These are phyloP conservation scores for Cryptosporidium meleagridis DNA, from an alignment of 169 alveolate species.

Conservation along the genomic window DNA sequence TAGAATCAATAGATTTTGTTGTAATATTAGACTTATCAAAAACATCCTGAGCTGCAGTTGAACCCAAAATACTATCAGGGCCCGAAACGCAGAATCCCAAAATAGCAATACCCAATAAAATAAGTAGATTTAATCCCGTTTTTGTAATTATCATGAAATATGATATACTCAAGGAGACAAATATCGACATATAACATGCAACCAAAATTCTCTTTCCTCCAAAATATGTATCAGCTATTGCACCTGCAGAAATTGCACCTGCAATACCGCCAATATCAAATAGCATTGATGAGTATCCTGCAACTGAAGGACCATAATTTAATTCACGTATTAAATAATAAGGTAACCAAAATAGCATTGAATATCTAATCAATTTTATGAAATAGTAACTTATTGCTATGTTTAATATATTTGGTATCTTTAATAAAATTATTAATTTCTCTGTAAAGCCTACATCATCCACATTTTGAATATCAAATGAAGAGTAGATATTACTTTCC, in stretches of 20 bases:
- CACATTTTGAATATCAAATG: constrained; percentile 6
- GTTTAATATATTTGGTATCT: constrained; percentile 30
- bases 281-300: constrained; percentile 78
- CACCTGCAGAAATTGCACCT: constrained; percentile 80
- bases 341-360: constrained; percentile 81
- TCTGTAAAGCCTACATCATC: background rate
- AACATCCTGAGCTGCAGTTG: constrained; percentile 77
- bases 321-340: constrained; percentile 74
- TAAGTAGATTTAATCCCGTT: background rate
- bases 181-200: constrained; percentile 52
- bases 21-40: constrained; percentile 64
- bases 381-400: constrained; percentile 77
- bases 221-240: constrained; percentile 48
- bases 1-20: constrained; percentile 63
- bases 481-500: constrained; percentile 5
- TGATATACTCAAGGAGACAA: constrained; percentile 22
- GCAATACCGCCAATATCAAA: constrained; percentile 81
- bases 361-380: constrained; percentile 78
- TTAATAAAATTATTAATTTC: constrained; percentile 1
- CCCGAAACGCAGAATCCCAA: constrained; percentile 78
- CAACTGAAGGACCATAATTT: constrained; percentile 73
- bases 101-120: constrained; percentile 55
- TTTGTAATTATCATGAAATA: constrained; percentile 38
- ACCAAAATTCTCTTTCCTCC: constrained; percentile 61
- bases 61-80: constrained; percentile 79